These are phyloP conservation scores for Schoenoplectus tabernaemontani DNA, from an alignment of 202 grass and related monocot species.

Conservation along the genomic window DNA sequence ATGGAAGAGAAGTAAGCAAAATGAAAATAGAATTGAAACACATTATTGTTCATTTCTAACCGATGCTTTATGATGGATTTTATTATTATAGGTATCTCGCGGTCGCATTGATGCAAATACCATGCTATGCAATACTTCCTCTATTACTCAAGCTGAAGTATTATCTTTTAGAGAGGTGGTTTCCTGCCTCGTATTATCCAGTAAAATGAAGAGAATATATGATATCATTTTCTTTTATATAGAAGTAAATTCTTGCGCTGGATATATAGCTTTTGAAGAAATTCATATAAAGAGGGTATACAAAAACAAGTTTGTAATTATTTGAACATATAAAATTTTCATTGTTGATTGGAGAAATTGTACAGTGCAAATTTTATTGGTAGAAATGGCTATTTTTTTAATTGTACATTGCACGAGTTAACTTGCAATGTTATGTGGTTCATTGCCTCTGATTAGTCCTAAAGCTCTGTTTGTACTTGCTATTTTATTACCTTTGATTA, in stretches of 20 bases:
- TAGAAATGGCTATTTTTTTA: constrained; percentile 15
- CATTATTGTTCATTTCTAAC: neutral
- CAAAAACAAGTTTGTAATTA: constrained; percentile 7
- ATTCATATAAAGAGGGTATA: constrained; percentile 20
- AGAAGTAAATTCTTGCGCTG: constrained; percentile 17
- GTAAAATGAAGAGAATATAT: constrained; percentile 13
- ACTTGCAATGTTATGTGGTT: too few relatives aligned
- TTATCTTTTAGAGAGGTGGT: constrained; percentile 43
- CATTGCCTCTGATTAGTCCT: too few relatives aligned
- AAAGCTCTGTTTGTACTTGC: too few relatives aligned
- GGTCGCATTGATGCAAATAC: constrained; percentile 50
- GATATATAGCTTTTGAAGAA: constrained; percentile 17
- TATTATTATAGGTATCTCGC: constrained; percentile 45
- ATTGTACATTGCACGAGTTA: constrained; percentile 9
- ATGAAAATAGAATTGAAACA: neutral
- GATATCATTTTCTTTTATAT: neutral
- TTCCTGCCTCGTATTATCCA: constrained; percentile 20
- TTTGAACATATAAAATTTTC: constrained; percentile 11
- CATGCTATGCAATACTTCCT: constrained; percentile 57
- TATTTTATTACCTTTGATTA: too few relatives aligned
- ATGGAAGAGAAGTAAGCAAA: neutral
- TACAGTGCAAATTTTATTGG: constrained; percentile 15
- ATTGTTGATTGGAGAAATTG: constrained; percentile 9
- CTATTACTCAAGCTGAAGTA: constrained; percentile 63
- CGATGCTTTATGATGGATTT: neutral